Conservation (phyloP, 495 filamentous ascomycete species). For the Trichoderma reesei region DNA sequence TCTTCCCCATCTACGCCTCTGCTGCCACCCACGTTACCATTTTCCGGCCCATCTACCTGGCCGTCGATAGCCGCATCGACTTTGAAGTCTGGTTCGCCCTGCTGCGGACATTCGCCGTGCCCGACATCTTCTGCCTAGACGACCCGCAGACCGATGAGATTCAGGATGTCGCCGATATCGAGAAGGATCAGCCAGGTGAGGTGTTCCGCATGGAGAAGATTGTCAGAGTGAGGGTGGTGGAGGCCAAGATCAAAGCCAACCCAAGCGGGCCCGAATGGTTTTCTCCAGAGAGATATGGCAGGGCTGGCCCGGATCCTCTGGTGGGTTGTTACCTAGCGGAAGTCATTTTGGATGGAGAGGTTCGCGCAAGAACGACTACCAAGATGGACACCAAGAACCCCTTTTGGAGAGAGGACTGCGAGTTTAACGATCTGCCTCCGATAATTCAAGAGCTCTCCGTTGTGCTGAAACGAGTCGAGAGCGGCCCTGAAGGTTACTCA, state of each 20-base stretch:
- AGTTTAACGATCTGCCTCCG: constrained; percentile 75
- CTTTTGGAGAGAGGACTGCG: constrained; percentile 91
- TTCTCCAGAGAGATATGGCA: constrained; percentile 12
- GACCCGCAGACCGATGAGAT: constrained; percentile 25
- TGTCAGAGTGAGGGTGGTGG: constrained; percentile 44
- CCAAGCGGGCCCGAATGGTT: neutral
- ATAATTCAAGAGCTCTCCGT: constrained; percentile 72
- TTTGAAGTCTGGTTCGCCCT: constrained; percentile 98
- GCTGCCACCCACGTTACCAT: constrained; percentile 54
- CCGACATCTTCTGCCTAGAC: constrained; percentile 70
- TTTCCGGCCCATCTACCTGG: constrained; percentile 69
- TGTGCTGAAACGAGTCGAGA: constrained; percentile 63
- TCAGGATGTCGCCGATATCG: constrained; percentile 31
- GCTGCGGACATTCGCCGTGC: constrained; percentile 83
- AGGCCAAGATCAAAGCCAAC: constrained; percentile 41
- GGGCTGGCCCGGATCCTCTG: constrained; percentile 27
- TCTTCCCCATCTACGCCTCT: constrained; percentile 71
- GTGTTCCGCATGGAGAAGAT: constrained; percentile 52
- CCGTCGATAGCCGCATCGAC: constrained; percentile 73
- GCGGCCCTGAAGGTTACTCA: constrained; percentile 28
- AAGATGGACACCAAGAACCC: constrained; percentile 74
- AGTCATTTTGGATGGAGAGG: constrained; percentile 82
- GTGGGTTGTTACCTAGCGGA: constrained; percentile 73
- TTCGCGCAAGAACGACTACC: constrained; percentile 73
- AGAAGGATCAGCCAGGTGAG: constrained; percentile 31